Evolutionary conservation across 129 eudicot species (phyloP).

Genomic region (Calendula officinalis): DNA sequence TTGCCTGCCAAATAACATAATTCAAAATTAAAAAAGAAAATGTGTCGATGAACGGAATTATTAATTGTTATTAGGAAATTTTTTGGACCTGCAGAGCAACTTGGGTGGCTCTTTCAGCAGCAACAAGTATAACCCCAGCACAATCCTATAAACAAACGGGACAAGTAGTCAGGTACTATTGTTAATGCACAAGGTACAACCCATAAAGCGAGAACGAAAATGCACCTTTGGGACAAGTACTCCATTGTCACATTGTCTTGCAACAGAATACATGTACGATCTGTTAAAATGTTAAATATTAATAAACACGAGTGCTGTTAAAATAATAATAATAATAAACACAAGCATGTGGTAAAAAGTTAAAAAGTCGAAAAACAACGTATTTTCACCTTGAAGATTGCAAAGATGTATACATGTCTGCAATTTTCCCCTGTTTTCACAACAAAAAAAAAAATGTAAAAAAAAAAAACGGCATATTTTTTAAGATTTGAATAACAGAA

Average conservation of each 20-base stretch:
- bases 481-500: background rate
- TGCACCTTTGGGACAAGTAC: constrained; percentile 69
- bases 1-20: constrained; percentile 58
- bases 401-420: constrained; percentile 93
- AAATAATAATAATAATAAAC: background rate
- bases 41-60: background rate
- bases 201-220: background rate
- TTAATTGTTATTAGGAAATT: background rate
- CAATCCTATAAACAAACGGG: constrained; percentile 53
- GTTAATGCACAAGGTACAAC: constrained; percentile 5
- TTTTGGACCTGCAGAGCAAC: constrained; percentile 87
- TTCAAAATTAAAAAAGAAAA: background rate
- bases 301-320: background rate
- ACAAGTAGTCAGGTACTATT: background rate
- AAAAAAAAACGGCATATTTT: background rate
- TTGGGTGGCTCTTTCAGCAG: constrained; percentile 98
- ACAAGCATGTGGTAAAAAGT: background rate
- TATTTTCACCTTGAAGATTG: constrained; percentile 80
- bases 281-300: constrained; percentile 36
- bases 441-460: background rate
- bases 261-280: constrained; percentile 85
- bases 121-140: constrained; percentile 82
- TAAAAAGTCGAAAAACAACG: background rate
- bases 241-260: constrained; percentile 90
- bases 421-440: constrained; percentile 75